phyloP scores from a whole-genome alignment of 192 early-diverging fungal genomes.

The Backusella mclennaniae region DNA sequence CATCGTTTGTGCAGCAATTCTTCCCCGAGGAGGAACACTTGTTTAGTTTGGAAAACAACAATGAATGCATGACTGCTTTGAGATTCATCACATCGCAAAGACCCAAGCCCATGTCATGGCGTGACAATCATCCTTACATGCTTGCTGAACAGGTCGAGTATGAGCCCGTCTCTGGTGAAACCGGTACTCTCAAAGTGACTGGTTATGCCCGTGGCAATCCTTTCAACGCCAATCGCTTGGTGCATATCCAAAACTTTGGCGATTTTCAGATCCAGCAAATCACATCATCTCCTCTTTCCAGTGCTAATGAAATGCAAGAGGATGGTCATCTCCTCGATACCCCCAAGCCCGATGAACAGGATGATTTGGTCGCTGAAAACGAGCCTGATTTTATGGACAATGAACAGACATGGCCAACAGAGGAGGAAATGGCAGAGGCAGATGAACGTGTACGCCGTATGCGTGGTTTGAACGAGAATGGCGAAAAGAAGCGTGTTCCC shows the following conservation, averaged over 20 bases:
- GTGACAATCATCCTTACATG: conserved; percentile 86
- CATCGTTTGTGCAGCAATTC: conserved; percentile 81
- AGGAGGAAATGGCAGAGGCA: conserved; percentile 87
- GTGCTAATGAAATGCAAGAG: conserved; percentile 28
- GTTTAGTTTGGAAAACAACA: conserved; percentile 54
- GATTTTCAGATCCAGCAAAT: conserved; percentile 87
- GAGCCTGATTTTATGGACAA: conserved; percentile 84
- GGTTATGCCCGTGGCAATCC: conserved; percentile 84
- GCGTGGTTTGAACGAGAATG: conserved; percentile 1
- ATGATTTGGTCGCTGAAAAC: conserved; percentile 83
- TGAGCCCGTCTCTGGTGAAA: conserved; percentile 48
- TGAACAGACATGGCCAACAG: conserved; percentile 99
- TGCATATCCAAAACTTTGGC: conserved; percentile 91
- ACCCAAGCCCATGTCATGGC: conserved; percentile 81
- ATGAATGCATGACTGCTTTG: conserved; percentile 65
- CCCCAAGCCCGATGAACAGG: conserved; percentile 69
- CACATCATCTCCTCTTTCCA: conserved; percentile 6
- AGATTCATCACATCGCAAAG: conserved; percentile 76
- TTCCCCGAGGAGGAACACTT: conserved; percentile 84
- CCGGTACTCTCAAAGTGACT: conserved; percentile 74
- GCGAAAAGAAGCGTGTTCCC: conserved; percentile 72
- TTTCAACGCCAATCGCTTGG: conserved; percentile 87
- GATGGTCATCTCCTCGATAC: conserved; percentile 58
- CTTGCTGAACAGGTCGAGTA: conserved; percentile 77
- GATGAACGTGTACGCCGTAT: conserved; percentile 49